Conservation (phyloP, 768 basidiomycete genomes). For the Lentinus brumalis region DNA sequence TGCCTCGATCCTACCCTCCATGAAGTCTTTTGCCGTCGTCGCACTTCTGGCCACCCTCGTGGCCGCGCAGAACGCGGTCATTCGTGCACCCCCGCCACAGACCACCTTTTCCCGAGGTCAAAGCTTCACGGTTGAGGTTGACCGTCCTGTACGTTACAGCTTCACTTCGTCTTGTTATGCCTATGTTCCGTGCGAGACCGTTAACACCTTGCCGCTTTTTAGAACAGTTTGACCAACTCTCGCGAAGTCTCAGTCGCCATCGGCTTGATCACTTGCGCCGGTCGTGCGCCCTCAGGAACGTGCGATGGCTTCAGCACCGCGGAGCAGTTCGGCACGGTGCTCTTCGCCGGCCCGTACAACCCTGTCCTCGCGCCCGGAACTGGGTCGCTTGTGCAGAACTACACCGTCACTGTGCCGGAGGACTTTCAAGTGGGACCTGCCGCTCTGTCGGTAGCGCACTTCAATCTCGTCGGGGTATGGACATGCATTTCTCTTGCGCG, state of each 20-base stretch:
- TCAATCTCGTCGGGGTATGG: conserved; percentile 17
- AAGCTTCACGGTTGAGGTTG: conserved; percentile 11
- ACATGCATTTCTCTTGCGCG: too few relatives aligned
- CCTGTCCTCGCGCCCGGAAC: conserved; percentile 21
- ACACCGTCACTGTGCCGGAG: conserved; percentile 24
- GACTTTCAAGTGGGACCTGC: conserved; percentile 8
- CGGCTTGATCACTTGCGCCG: conserved; percentile 28
- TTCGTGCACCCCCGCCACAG: not conserved
- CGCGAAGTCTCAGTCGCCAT: conserved; percentile 38
- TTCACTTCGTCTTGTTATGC: not conserved
- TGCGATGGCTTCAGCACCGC: conserved; percentile 22
- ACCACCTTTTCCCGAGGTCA: conserved; percentile 5
- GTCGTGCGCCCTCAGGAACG: not conserved
- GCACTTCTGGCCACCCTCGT: conserved; percentile 22
- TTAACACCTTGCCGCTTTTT: not conserved
- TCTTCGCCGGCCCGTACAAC: conserved; percentile 32
- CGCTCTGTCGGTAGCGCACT: conserved; percentile 13
- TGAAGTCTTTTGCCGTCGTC: not conserved
- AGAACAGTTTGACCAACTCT: conserved; percentile 33
- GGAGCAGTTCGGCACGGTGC: conserved; percentile 30
- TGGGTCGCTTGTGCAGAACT: conserved; percentile 5
- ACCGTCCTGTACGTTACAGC: not conserved
- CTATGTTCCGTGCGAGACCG: not conserved
- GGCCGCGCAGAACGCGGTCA: conserved; percentile 9
- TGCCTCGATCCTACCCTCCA: not conserved